Conservation (phyloP, 139 green algal genomes). For the Coelastrella sp. region DNA sequence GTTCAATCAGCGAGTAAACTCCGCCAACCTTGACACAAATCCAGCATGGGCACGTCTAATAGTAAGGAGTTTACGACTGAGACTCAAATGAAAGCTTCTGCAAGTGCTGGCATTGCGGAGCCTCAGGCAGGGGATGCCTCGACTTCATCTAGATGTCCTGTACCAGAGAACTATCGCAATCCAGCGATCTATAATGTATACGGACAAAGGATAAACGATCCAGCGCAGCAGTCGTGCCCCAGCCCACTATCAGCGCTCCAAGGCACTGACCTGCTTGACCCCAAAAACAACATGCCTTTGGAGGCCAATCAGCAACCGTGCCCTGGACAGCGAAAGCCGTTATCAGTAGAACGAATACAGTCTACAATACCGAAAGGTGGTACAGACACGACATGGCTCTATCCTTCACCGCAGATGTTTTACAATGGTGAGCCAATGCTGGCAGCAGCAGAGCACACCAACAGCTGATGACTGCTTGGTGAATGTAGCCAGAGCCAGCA, state of each 20-base stretch:
- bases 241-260: slow-evolving; percentile 49
- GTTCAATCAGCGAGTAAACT: too few relatives aligned
- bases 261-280: slow-evolving; percentile 74
- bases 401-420: slow-evolving; percentile 98
- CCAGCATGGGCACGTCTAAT: too few relatives aligned
- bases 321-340: slow-evolving; percentile 82
- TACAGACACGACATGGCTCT: slow-evolving; percentile 88
- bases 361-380: slow-evolving; percentile 95
- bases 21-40: too few relatives aligned
- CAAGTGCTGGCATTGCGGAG: neutral
- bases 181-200: slow-evolving; percentile 94
- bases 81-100: too few relatives aligned
- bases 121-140: neutral
- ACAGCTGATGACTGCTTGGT: neutral
- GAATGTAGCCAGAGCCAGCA: too few relatives aligned
- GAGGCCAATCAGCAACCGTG: slow-evolving; percentile 91
- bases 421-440: slow-evolving; percentile 85
- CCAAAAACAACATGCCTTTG: slow-evolving; percentile 94
- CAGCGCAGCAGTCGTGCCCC: neutral
- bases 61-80: too few relatives aligned
- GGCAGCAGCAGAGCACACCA: neutral
- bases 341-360: slow-evolving; percentile 79
- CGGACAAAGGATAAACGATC: slow-evolving; percentile 77
- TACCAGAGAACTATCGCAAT: slow-evolving; percentile 47
- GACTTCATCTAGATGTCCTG: slow-evolving; percentile 13